Evolutionary conservation across 768 basidiomycete species (phyloP), one percentile per base, ranked within the genome.

Genomic region (Obba rivulosa): DNA sequence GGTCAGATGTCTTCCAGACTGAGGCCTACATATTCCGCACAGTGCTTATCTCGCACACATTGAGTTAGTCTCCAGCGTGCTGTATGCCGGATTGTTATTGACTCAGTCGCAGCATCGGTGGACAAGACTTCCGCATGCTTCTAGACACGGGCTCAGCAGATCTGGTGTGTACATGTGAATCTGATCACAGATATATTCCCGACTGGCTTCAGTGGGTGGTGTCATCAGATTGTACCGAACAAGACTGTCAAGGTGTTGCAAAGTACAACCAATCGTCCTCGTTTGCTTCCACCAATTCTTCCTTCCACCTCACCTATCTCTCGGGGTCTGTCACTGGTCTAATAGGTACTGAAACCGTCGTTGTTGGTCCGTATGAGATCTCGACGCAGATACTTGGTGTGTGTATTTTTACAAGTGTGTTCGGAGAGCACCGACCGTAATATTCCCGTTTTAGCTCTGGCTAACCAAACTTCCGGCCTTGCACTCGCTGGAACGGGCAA

Each of bases 141-240:
- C 62, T 79, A 23, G 79, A 80, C 57, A 80, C 80, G 8, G 80
- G 79, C 41, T 81, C 79, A 3, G 72, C 80, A 1, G 80, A 80
- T 58, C 56, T 81, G 54, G 78, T 78, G 54, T 40, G 68, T 57
- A 28, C 40, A 34, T 42, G 46, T 41, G 43, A 45, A 34, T 11
- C 43, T 36, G 28, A 38, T 16, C 43, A 20, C 21, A 41, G 43
- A 42, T 50, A 43, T 44, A 20, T 20, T 23, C 46, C 20, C 43
- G 4, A 21, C 51, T 37, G 41, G 31, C 25, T 50, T 14, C 35
- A 73, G 78, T 82, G 80, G 80, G 66, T 80, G 14, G 70, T 72
- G 28, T 76, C 76, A 13, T 66, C 69, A 22, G 58, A 65, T 38
- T 82, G 81, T 59, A 47, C 60, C 24, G 58, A 62, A 9, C 45